Evolutionary conservation across 768 basidiomycete genomes (phyloP), one percentile per base, ranked within the genome.

Genomic region (Hebeloma cylindrosporum): DNA sequence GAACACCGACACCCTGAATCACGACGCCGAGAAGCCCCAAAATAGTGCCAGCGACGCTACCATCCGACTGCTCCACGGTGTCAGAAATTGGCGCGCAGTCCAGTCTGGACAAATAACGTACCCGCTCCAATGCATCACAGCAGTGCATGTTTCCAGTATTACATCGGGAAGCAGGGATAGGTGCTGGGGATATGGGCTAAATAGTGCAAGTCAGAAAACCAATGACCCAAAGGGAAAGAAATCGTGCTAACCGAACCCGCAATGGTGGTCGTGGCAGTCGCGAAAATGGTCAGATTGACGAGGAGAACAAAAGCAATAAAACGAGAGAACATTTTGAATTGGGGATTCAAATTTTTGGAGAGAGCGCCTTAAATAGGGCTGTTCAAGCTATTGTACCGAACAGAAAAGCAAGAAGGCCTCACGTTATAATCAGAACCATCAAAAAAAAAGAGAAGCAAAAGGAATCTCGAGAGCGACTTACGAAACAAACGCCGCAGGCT

Each of bases 291-390:
- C n/a, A 54, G 43, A 23, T 48, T 36, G 11, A 45, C 48, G 5
- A 58, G 11, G 37, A 57, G 40, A 29, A 48, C 48, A 34, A 54
- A 45, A 10, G 47, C n/a, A 32, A 41, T 28, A 32, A 54, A 32
- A 11, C 53, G 48, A 37, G 47, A 35, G 35, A 50, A 44, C 43
- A 52, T 52, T 11, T 10, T 44, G 2, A 58, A 58, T 48, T 28
- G 65, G 61, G 54, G 59, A 68, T 1, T 42, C 27, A 44, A 68
- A 63, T 47, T 66, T 45, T 0, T 53, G 23, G 48, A 76, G 76
- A 52, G 75, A 77, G 1, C n/a, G n/a, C n/a, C n/a, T n/a, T n/a
- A n/a, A n/a, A n/a, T n/a, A n/a, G n/a, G n/a, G n/a, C n/a, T n/a
- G 20, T 32, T 30, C 30, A 23, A 42, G 40, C 14, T n/a, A n/a